Base-by-base conservation (phyloP, 2,329 filamentous ascomycete species). In the Mycosphaerella sp. region DNA sequence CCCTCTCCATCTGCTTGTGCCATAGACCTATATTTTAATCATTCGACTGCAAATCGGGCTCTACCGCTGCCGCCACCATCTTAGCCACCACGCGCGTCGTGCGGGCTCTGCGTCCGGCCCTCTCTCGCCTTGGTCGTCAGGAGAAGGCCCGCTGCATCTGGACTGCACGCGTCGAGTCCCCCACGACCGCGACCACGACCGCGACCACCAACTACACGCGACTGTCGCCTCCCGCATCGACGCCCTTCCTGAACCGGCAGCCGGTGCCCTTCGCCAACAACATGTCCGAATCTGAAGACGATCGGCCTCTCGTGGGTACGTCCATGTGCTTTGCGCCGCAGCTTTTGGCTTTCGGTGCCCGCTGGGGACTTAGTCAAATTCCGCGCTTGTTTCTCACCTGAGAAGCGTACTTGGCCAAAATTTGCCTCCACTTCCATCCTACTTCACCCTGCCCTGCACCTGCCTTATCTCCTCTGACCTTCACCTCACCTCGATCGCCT, bases 271-370 rank as follows among this genome's bases (percentile, higher is more conserved):
- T 50, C 25, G 46, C 39, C 28, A 46, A 16, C 54, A 64, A 55
- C 13, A 67, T 67, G 65, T 64, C 61, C 27, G 64, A 65, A 45
- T 65, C 64, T 37, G 65, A 66, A 18, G 65, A 67, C 46, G 65
- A 67, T 44, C 54, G 46, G 59, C 64, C 64, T 48, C 56, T 66
- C 28, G 62, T 64, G 50, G 63, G 64, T 67, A 59, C 46, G 63
- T 66, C 49, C 53, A 49, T 49, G 37, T 17, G 28, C 28, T n/a
- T 42, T 53, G 52, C 44, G 48, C 51, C 52, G 41, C 52, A 56
- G 49, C 48, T 55, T 58, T 35, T 34, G 10, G 10, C 16, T n/a
- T 48, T 35, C 45, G 14, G 7, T 14, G 27, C 12, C 25, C 18
- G 8, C 10, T 34, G 16, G 34, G 35, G 45, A 48, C 45, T 48